These are phyloP conservation scores for Verticillium longisporum DNA, from an alignment of 2,329 filamentous ascomycete genomes.

Conservation along the genomic window DNA sequence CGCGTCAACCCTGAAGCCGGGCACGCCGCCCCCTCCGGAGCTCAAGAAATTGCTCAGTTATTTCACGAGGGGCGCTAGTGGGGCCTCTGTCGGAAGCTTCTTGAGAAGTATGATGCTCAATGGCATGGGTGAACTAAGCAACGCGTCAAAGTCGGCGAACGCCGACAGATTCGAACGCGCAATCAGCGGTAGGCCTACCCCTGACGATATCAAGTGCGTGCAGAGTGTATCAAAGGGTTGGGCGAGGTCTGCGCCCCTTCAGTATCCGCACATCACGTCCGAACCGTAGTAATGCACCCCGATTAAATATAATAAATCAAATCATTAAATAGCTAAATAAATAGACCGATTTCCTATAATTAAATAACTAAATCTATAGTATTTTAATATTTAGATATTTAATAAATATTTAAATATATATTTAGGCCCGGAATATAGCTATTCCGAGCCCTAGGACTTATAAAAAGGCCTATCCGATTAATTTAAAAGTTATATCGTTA, in stretches of 20 bases:
- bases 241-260: neutral
- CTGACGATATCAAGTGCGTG: neutral
- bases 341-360: no score
- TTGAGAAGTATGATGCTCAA: neutral
- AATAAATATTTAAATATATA: no score
- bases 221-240: neutral
- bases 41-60: constrained; percentile 7
- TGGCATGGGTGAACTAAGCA: neutral
- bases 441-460: no score
- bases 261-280: neutral
- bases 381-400: no score
- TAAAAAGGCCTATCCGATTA: no score
- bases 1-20: constrained; percentile 5
- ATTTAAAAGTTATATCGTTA: no score
- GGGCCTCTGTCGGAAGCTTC: neutral
- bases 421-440: no score
- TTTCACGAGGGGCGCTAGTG: constrained; percentile 6
- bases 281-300: no score
- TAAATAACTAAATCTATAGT: no score
- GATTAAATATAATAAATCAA: no score
- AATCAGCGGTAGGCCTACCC: neutral
- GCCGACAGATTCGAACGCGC: neutral
- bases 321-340: no score
- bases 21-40: neutral
- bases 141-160: neutral